These are phyloP conservation scores for Sporothrix euskadiensis DNA, from an alignment of 2,329 filamentous ascomycete genomes.

Conservation along the genomic window DNA sequence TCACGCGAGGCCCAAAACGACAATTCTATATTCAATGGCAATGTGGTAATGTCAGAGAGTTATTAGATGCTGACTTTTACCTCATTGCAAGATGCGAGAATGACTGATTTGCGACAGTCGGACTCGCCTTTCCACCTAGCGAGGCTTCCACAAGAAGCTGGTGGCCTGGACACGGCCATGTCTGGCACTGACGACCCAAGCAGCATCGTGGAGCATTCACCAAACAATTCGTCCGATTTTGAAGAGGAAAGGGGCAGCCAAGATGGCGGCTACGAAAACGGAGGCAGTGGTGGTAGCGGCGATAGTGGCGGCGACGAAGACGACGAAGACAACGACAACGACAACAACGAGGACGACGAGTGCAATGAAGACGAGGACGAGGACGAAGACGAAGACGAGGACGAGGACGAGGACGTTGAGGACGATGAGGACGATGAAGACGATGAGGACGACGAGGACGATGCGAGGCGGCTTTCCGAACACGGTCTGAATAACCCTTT, in stretches of 20 bases:
- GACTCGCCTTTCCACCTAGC: slow-evolving; percentile 40
- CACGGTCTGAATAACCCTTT: slow-evolving; percentile 54
- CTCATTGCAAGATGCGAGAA: not conserved
- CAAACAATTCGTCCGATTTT: not conserved
- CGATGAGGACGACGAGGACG: slow-evolving; percentile 46
- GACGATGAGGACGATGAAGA: slow-evolving; percentile 38
- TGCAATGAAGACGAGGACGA: not conserved
- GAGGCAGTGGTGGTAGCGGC: not conserved
- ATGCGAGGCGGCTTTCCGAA: slow-evolving; percentile 38
- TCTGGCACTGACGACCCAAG: slow-evolving; percentile 63
- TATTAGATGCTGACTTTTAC: not conserved
- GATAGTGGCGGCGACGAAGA: not conserved
- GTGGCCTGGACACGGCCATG: slow-evolving; percentile 69
- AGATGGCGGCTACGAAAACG: slow-evolving; percentile 42
- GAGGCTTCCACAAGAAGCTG: slow-evolving; percentile 52
- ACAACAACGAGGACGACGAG: not conserved
- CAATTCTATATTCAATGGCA: not conserved
- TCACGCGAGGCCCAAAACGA: not conserved
- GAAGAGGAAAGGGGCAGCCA: slow-evolving; percentile 44
- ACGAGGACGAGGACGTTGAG: slow-evolving; percentile 43
- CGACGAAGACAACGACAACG: slow-evolving; percentile 50
- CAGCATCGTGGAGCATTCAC: slow-evolving; percentile 36
- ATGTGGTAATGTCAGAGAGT: not conserved
- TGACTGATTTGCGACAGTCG: slow-evolving; percentile 39
- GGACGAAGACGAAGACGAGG: slow-evolving; percentile 6